Evolutionary conservation across 139 green algal genomes (phyloP).

Genomic region (Pycnococcus provasolii): DNA sequence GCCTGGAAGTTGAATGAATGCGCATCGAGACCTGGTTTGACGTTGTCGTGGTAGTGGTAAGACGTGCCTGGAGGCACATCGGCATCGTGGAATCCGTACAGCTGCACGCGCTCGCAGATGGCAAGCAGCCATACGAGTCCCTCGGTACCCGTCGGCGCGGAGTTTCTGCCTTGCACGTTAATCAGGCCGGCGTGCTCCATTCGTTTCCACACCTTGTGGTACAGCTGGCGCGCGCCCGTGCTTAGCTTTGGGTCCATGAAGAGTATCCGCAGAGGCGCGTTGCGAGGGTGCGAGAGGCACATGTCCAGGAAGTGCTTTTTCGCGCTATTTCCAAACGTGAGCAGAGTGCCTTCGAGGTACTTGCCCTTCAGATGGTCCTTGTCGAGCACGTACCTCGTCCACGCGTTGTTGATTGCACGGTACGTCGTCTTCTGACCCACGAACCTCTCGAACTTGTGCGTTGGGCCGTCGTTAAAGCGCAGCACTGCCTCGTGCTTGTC

Average conservation of each 20-base stretch:
- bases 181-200: no score
- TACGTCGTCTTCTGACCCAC: conserved; percentile 24
- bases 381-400: conserved; percentile 15
- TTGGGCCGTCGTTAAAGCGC: conserved; percentile 25
- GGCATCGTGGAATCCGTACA: no score
- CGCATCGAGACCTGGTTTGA: no score
- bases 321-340: conserved; percentile 6
- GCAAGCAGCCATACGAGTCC: no score
- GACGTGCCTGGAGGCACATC: no score
- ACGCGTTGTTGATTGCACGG: conserved; percentile 27
- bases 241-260: background rate
- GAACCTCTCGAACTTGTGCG: conserved; percentile 22
- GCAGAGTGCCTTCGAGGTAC: background rate
- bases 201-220: no score
- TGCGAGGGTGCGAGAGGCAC: background rate
- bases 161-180: no score
- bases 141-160: no score
- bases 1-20: no score
- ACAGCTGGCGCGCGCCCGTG: no score
- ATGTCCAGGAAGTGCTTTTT: background rate
- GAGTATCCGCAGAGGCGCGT: background rate
- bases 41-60: no score
- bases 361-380: background rate
- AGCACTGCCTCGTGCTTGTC: conserved; percentile 14
- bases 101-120: no score